phyloP scores from a whole-genome alignment of 225 moss, liverwort and hornwort species.

The Marchantia polymorpha region DNA sequence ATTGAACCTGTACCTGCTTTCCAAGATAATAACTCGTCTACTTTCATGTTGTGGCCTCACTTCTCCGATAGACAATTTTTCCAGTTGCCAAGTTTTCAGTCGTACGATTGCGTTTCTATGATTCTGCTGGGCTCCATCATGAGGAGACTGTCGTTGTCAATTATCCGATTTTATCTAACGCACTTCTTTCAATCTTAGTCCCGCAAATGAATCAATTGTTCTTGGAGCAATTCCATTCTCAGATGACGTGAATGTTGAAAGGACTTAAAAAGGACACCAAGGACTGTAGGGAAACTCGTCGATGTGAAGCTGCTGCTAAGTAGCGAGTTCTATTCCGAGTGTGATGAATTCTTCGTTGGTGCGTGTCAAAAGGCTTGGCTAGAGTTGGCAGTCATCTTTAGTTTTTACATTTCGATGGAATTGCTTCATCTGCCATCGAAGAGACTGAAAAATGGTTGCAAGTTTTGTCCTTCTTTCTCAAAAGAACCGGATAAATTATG shows the following conservation, averaged over 20 bases:
- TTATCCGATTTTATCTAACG: neutral
- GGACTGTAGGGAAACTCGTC: neutral
- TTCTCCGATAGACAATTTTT: neutral
- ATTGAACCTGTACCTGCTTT: neutral
- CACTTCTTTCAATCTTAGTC: neutral
- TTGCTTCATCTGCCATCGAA: neutral
- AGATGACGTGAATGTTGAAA: neutral
- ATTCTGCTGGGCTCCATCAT: neutral
- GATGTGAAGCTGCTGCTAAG: too few species aligned
- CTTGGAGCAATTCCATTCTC: neutral
- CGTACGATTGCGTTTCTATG: neutral
- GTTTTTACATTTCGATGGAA: neutral
- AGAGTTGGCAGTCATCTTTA: neutral
- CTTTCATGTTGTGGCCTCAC: neutral
- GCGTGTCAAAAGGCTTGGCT: neutral
- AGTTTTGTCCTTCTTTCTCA: neutral
- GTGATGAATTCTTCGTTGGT: neutral
- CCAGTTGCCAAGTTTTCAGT: neutral
- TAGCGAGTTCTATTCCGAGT: neutral
- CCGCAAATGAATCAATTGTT: neutral
- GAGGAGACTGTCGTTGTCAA: neutral
- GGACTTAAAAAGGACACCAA: neutral
- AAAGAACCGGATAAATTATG: neutral
- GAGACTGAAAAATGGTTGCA: neutral
- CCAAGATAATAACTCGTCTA: neutral